A percentile compares a stretch with the other conserved stretches of the same genome.
These are phyloP conservation scores for Globisporangium cylindrosporum DNA, from an alignment of 352 stramenopile genomes.

Conservation along the genomic window DNA sequence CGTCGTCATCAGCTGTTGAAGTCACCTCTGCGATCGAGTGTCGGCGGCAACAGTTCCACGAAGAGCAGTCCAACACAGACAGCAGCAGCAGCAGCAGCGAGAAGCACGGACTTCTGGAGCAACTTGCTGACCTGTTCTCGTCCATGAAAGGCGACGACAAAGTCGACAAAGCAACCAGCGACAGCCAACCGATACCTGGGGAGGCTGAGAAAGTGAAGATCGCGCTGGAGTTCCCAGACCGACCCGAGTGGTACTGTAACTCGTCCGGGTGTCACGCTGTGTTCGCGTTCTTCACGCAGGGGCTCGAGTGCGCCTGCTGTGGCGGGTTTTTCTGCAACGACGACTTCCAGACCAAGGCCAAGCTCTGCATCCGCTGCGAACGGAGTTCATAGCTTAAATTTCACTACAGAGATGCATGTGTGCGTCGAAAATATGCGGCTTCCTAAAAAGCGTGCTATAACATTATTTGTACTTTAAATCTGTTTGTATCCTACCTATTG, in stretches of 20 bases:
- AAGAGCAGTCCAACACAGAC: background rate
- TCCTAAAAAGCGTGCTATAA: conserved; percentile 9
- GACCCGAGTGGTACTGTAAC: conserved; percentile 77
- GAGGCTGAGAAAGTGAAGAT: conserved; percentile 9
- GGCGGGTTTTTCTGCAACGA: conserved; percentile 54
- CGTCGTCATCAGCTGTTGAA: background rate
- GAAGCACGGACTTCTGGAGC: background rate
- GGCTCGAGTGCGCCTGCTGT: conserved; percentile 46
- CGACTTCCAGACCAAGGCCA: conserved; percentile 41
- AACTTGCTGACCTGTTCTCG: conserved; percentile 10
- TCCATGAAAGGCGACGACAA: background rate
- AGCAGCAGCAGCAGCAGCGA: background rate
- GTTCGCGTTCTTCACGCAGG: conserved; percentile 64
- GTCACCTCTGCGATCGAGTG: background rate
- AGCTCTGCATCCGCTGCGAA: conserved; percentile 27
- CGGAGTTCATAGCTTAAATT: background rate
- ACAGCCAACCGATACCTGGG: background rate
- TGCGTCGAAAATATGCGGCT: background rate
- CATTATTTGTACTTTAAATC: conserved; percentile 19
- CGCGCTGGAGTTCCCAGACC: conserved; percentile 50
- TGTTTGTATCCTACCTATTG: conserved; percentile 8
- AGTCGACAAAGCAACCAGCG: background rate
- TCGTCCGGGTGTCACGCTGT: conserved; percentile 50
- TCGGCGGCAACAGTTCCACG: conserved; percentile 21
- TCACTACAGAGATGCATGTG: background rate